Evolutionary conservation across 495 filamentous ascomycete genomes (phyloP).

Genomic region (Pseudoneurospora amorphoporcata): DNA sequence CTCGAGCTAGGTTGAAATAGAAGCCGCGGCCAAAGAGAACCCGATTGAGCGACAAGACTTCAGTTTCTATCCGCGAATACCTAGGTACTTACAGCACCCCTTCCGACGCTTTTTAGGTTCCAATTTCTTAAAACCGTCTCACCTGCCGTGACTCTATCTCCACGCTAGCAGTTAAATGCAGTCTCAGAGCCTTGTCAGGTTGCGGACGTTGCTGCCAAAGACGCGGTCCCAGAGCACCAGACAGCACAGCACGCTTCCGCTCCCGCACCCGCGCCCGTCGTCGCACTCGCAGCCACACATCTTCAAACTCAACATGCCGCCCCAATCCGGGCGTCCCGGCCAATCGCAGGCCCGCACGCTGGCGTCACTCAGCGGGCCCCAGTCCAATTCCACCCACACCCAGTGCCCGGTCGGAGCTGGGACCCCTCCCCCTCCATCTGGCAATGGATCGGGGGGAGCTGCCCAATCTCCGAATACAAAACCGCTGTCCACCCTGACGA

Average conservation of each 20-base stretch:
- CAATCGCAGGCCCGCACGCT: constrained; percentile 23
- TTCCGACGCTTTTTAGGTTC: constrained; percentile 6
- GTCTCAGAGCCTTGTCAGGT: neutral
- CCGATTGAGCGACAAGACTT: neutral
- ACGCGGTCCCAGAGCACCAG: constrained; percentile 2
- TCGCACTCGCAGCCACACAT: neutral
- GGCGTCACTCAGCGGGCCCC: constrained; percentile 21
- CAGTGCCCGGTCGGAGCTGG: constrained; percentile 1
- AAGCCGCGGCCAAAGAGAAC: constrained; percentile 10
- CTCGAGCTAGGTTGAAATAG: neutral
- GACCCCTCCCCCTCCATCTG: constrained; percentile 32
- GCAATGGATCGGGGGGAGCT: neutral
- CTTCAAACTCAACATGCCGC: constrained; percentile 10
- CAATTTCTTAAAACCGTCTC: neutral
- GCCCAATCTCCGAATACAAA: constrained; percentile 9
- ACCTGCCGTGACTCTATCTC: neutral
- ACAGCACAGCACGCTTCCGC: neutral
- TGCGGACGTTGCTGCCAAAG: neutral
- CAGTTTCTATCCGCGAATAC: neutral
- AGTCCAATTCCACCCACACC: constrained; percentile 5
- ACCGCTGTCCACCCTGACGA: constrained; percentile 16
- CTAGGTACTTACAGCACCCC: constrained; percentile 9
- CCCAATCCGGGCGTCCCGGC: constrained; percentile 12
- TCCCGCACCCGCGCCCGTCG: neutral
- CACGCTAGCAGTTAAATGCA: neutral